phyloP scores from a whole-genome alignment of 2,329 filamentous ascomycete species.

The Epichloe uncinata region DNA sequence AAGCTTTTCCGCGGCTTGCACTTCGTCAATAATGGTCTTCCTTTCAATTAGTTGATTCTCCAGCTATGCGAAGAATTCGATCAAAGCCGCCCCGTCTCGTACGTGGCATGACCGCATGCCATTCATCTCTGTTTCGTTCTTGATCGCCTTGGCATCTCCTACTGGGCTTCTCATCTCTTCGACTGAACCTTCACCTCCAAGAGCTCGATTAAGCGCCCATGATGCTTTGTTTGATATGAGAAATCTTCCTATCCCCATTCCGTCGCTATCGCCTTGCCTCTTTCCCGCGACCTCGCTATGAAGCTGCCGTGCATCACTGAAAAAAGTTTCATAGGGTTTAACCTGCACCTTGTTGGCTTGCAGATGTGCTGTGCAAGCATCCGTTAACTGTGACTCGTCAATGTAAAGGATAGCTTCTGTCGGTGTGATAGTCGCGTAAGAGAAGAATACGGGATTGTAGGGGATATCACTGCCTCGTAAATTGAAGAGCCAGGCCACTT shows the following conservation, averaged over 20 bases:
- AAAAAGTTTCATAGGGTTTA: slow-evolving; percentile 70
- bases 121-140: slow-evolving; percentile 78
- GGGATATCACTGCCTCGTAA: slow-evolving; percentile 88
- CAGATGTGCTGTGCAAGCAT: slow-evolving; percentile 57
- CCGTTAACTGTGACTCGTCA: slow-evolving; percentile 62
- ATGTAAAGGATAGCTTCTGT: slow-evolving; percentile 70
- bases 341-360: slow-evolving; percentile 55
- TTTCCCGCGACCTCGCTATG: slow-evolving; percentile 25
- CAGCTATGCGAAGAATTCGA: slow-evolving; percentile 91
- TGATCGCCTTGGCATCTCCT: slow-evolving; percentile 83
- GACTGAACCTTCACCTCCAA: slow-evolving; percentile 75
- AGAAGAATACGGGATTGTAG: slow-evolving; percentile 98
- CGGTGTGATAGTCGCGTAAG: slow-evolving; percentile 79
- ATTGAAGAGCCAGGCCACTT: slow-evolving; percentile 98
- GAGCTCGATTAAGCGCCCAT: slow-evolving; percentile 77
- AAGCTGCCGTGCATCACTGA: slow-evolving; percentile 60
- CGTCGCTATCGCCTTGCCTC: slow-evolving; percentile 17
- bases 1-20: slow-evolving; percentile 82
- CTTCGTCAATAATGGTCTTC: slow-evolving; percentile 67
- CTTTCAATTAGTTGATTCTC: slow-evolving; percentile 74
- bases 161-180: slow-evolving; percentile 82
- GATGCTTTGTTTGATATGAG: slow-evolving; percentile 80
- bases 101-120: slow-evolving; percentile 94
- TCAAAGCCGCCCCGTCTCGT: slow-evolving; percentile 80
- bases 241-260: slow-evolving; percentile 45